Conservation (phyloP, 192 early-diverging fungal species). For the Backusella parvicylindrica region DNA sequence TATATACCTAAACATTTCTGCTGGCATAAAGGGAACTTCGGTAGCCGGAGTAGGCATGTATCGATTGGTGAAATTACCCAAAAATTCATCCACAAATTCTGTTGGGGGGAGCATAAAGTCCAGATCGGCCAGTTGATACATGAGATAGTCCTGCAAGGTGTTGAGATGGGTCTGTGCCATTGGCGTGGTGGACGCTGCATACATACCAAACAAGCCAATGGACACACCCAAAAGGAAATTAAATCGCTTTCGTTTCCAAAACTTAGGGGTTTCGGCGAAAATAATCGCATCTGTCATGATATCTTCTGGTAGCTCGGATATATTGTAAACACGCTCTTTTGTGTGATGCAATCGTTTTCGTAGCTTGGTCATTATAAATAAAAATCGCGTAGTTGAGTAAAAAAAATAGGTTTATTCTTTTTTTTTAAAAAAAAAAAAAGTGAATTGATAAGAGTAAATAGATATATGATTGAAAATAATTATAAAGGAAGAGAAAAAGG, state of each 20-base stretch:
- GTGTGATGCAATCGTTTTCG: not conserved
- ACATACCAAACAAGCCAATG: conserved; percentile 21
- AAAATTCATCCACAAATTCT: conserved; percentile 64
- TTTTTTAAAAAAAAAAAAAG: not conserved
- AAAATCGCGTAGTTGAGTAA: not conserved
- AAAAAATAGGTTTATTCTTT: not conserved
- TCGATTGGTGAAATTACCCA: conserved; percentile 60
- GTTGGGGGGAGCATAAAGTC: conserved; percentile 65
- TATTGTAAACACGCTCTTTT: not conserved
- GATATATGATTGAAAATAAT: not conserved
- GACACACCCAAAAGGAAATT: conserved; percentile 25
- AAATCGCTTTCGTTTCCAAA: conserved; percentile 26
- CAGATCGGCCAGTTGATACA: conserved; percentile 51
- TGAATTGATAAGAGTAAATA: not conserved
- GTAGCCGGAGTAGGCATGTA: conserved; percentile 38
- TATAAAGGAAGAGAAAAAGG: not conserved
- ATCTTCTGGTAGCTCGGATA: conserved; percentile 15
- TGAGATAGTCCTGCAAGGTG: conserved; percentile 35
- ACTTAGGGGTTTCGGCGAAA: not conserved
- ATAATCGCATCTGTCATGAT: conserved; percentile 16
- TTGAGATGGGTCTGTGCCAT: conserved; percentile 33
- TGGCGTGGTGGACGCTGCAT: conserved; percentile 35
- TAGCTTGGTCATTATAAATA: not conserved
- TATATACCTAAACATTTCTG: conserved; percentile 25
- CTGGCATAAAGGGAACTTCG: conserved; percentile 50